These are phyloP conservation scores for Entamoeba moshkovskii DNA, from an alignment of 208 protist genomes.

Conservation along the genomic window DNA sequence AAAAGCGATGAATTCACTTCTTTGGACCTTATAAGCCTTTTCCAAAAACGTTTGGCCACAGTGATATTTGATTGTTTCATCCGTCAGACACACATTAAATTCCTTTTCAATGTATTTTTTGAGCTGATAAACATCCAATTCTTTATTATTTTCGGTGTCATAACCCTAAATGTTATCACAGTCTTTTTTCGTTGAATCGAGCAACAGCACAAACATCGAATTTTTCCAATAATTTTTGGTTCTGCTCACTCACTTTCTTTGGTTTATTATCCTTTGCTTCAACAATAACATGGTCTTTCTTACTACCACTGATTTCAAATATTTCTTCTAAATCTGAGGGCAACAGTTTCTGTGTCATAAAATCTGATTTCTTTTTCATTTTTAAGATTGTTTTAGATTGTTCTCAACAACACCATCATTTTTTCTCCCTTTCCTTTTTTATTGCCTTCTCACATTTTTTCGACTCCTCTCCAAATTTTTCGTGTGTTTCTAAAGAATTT, in stretches of 20 bases:
- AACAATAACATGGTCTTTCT: background rate
- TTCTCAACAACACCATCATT: too few species aligned
- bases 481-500: too few species aligned
- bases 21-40: background rate
- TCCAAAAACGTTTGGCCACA: background rate
- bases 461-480: too few species aligned
- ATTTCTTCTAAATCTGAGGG: background rate
- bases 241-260: background rate
- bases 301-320: background rate
- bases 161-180: background rate
- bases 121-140: background rate
- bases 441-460: too few species aligned
- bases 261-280: background rate
- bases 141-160: background rate
- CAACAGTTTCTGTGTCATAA: background rate
- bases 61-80: background rate
- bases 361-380: too few species aligned
- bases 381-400: too few species aligned
- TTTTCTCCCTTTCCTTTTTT: too few species aligned
- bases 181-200: background rate
- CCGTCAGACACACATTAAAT: background rate
- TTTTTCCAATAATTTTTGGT: background rate
- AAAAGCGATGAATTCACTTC: background rate
- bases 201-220: background rate
- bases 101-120: background rate